These are phyloP conservation scores for Clonostachys solani DNA, from an alignment of 2,329 filamentous ascomycete genomes.

Conservation along the genomic window DNA sequence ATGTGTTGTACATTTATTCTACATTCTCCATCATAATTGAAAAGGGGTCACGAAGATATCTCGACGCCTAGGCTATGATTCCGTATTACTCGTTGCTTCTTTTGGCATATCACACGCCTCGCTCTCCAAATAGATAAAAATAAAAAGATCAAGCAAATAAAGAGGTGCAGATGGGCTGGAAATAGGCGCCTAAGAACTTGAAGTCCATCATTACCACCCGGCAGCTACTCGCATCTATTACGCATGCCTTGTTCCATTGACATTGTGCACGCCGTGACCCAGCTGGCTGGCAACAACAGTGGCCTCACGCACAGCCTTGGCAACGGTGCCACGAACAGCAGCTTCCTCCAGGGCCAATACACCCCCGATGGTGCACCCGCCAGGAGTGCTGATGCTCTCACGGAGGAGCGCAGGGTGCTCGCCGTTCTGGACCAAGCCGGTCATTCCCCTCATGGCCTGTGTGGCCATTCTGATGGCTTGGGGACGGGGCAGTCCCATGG, in stretches of 20 bases:
- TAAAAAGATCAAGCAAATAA: no score
- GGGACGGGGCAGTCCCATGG: constrained; percentile 69
- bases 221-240: neutral
- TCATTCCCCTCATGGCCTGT: constrained; percentile 72
- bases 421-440: constrained; percentile 62
- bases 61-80: no score
- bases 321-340: constrained; percentile 60
- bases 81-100: neutral
- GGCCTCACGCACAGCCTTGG: constrained; percentile 66
- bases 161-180: no score
- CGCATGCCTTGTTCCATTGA: constrained; percentile 24
- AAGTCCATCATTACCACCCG: neutral
- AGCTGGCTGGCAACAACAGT: constrained; percentile 66
- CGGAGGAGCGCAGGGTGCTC: constrained; percentile 72
- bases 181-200: no score
- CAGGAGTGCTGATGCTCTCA: constrained; percentile 74
- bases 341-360: constrained; percentile 72
- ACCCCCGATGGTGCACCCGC: constrained; percentile 74
- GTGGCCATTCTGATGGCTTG: constrained; percentile 76
- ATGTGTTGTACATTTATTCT: neutral
- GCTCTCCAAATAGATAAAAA: no score
- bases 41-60: neutral
- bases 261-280: constrained; percentile 28
- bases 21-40: neutral
- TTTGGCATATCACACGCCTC: neutral